Conservation (phyloP, 2,329 filamentous ascomycete species). For the Colletotrichum eremochloae region DNA sequence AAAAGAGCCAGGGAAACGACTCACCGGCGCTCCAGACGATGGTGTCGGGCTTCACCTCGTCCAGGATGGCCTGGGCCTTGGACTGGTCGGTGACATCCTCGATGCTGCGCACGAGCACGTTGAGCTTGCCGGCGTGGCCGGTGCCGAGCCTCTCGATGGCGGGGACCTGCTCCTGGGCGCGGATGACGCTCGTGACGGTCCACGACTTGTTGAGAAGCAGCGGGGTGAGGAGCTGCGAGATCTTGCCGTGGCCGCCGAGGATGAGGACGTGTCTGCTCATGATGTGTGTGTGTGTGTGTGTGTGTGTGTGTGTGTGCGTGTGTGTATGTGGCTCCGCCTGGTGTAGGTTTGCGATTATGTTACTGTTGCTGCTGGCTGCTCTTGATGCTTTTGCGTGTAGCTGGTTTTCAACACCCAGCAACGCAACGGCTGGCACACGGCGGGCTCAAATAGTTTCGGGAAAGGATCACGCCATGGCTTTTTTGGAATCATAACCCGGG, state of each 20-base stretch:
- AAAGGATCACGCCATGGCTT: slow-evolving; percentile 1
- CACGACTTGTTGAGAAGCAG: slow-evolving; percentile 80
- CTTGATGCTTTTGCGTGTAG: neutral
- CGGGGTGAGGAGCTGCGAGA: slow-evolving; percentile 81
- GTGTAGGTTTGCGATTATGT: neutral
- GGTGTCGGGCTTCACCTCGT: slow-evolving; percentile 73
- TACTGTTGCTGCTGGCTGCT: neutral
- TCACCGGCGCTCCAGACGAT: slow-evolving; percentile 77
- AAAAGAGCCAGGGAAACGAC: slow-evolving; percentile 39
- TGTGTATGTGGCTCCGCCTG: neutral
- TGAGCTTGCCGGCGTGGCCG: slow-evolving; percentile 72
- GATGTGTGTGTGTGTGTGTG: slow-evolving; percentile 5
- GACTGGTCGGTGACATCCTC: slow-evolving; percentile 76
- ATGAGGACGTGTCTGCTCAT: slow-evolving; percentile 72
- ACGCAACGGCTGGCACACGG: neutral
- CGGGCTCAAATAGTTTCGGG: slow-evolving; percentile 7
- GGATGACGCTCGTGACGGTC: slow-evolving; percentile 84
- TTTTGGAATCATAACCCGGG: slow-evolving; percentile 16
- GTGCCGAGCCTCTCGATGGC: slow-evolving; percentile 73
- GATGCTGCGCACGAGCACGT: slow-evolving; percentile 77
- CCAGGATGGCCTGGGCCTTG: slow-evolving; percentile 73
- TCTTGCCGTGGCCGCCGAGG: slow-evolving; percentile 85
- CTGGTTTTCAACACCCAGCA: neutral
- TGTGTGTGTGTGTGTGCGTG: neutral
- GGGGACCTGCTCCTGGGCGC: slow-evolving; percentile 75